Conservation (phyloP, 73 alveolate genomes). For the Paramecium primaurelia region DNA sequence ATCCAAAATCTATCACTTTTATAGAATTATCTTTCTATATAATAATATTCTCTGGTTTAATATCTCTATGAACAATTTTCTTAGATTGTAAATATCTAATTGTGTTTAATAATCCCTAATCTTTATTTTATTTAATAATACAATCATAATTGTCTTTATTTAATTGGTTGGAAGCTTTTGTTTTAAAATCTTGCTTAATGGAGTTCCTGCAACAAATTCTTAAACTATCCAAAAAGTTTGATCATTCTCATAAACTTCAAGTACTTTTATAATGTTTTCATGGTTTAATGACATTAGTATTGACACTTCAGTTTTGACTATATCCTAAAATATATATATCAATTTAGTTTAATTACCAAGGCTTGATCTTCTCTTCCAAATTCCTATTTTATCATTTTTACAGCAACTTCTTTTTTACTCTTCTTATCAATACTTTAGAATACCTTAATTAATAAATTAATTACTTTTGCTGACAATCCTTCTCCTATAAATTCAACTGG, state of each 20-base stretch:
- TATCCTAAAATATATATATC: background rate
- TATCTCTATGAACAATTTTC: slow-evolving; percentile 9
- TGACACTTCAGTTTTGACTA: background rate
- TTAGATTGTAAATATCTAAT: background rate
- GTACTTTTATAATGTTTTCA: background rate
- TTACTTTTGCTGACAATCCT: slow-evolving; percentile 36
- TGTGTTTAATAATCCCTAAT: background rate
- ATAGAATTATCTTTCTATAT: background rate
- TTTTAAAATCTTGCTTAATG: background rate
- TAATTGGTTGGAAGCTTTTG: background rate
- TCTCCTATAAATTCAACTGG: slow-evolving; percentile 21
- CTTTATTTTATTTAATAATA: background rate
- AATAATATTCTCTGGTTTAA: slow-evolving; percentile 22
- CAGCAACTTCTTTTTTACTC: background rate
- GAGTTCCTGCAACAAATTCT: background rate
- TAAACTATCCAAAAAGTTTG: slow-evolving; percentile 27
- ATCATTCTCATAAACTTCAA: slow-evolving; percentile 26
- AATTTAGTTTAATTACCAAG: background rate
- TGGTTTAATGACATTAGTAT: background rate
- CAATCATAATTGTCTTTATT: background rate
- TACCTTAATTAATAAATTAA: background rate
- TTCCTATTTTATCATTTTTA: slow-evolving; percentile 17
- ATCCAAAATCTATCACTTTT: slow-evolving; percentile 18
- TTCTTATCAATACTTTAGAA: background rate
- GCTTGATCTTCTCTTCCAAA: background rate